Evolutionary conservation across 1,284 basidiomycete genomes (phyloP).

Genomic region (Cutaneotrichosporon sp.): DNA sequence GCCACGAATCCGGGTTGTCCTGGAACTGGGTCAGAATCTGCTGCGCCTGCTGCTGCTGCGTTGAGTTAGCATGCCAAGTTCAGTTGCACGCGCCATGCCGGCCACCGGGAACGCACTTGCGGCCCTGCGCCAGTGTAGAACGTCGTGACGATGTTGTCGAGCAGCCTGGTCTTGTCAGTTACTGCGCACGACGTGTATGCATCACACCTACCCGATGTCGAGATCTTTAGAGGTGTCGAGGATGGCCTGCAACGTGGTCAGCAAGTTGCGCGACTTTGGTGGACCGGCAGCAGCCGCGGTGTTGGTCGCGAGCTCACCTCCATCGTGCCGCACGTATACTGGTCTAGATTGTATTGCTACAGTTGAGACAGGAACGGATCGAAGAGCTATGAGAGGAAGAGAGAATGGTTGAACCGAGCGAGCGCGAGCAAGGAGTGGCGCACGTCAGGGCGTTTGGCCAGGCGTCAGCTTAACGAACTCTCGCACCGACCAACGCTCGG

Average conservation of each 20-base stretch:
- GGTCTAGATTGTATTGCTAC: not conserved
- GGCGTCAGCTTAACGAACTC: not conserved
- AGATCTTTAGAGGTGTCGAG: slow-evolving; percentile 83
- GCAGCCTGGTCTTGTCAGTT: slow-evolving; percentile 49
- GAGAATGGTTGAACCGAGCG: not conserved
- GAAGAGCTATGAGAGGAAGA: not conserved
- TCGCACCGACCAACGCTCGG: not conserved
- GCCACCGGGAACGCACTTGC: slow-evolving; percentile 55
- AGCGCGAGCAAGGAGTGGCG: not conserved
- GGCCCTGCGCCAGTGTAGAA: slow-evolving; percentile 73
- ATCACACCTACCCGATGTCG: slow-evolving; percentile 57
- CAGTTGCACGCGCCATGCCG: too few relatives aligned
- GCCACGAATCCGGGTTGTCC: slow-evolving; percentile 97
- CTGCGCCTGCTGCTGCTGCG: slow-evolving; percentile 84
- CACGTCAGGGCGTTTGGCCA: not conserved
- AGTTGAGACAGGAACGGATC: not conserved
- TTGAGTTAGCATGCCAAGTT: not conserved
- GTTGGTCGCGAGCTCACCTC: slow-evolving; percentile 41
- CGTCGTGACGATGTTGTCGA: slow-evolving; percentile 79
- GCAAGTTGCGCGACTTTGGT: not conserved
- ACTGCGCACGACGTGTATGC: not conserved
- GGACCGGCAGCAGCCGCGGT: not conserved
- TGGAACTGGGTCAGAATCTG: slow-evolving; percentile 91
- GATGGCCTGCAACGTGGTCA: slow-evolving; percentile 56
- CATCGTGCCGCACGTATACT: slow-evolving; percentile 24